Evolutionary conservation across 306 rosid species (phyloP), one percentile per base, ranked within the genome.

Genomic region (Coriaria nepalensis): DNA sequence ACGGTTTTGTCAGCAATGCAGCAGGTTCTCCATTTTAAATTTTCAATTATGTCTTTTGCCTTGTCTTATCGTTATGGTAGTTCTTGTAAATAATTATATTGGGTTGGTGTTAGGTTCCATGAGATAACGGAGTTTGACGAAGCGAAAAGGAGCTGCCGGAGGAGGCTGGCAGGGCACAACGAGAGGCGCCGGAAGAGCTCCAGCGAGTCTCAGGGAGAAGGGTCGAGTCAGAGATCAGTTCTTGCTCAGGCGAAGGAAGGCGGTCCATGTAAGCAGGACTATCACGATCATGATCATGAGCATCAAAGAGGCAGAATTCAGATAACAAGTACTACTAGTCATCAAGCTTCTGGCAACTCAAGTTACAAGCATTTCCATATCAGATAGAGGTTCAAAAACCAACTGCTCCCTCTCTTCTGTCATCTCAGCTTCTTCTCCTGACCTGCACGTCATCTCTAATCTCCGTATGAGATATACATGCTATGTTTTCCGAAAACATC

Each of bases 1-100:
- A 60, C 78, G 97, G 60, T 88, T 88, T 64, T 88, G 95, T 63
- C 97, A 88, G 78, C 97, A 88, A 84, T 88, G 97, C 75, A 88
- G 97, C 90, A 88, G 97, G 97, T 88, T 44, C 6, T n/a, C 35
- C 9, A 12, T 4, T 10, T 20, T 52, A 13, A 47, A 37, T 64
- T 72, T 54, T 13, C 9, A 11, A 6, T 40, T 49, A 43, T 8
- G 13, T 47, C 10, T 10, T 33, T 36, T 0, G 37, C 6, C 34
- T 12, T 12, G 35, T 13, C 45, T 0, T 42, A 1, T 48, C 10
- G 11, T 42, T n/a, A 42, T 42, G 13, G 9, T 5, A 42, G 5
- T 20, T 32, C 5, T 7, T 49, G 7, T 33, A 11, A 8, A 8
- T 14, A 2, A 2, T 5, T 4, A 8, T 10, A 44, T 44, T 11